These are phyloP conservation scores for Crepidotus variabilis DNA, from an alignment of 768 basidiomycete genomes.

Conservation along the genomic window DNA sequence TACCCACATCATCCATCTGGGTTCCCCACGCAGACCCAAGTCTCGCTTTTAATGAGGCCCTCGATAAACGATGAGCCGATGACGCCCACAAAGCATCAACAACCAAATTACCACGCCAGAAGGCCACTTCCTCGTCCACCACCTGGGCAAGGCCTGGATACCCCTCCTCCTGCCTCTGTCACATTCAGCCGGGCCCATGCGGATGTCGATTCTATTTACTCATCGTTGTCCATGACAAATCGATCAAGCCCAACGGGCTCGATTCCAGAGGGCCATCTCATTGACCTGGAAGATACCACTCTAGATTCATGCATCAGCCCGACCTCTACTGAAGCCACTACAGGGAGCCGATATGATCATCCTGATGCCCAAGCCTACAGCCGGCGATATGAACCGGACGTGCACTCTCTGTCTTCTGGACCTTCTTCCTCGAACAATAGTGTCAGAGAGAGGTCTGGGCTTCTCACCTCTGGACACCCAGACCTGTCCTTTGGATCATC, in stretches of 20 bases:
- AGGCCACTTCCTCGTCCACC: constrained; percentile 52
- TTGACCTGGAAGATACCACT: constrained; percentile 49
- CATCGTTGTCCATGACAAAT: constrained; percentile 12
- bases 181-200: constrained; percentile 6
- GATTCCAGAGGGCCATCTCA: constrained; percentile 49
- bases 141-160: constrained; percentile 11
- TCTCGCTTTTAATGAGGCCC: constrained; percentile 1
- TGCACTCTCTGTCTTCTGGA: constrained; percentile 13
- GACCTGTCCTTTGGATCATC: constrained; percentile 1
- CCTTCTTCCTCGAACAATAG: constrained; percentile 15
- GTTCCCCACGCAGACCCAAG: constrained; percentile 1
- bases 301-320: constrained; percentile 16
- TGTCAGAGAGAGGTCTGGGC: background rate
- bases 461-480: constrained; percentile 1
- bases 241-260: background rate
- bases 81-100: constrained; percentile 24
- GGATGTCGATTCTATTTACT: constrained; percentile 31
- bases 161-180: constrained; percentile 8
- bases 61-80: constrained; percentile 19
- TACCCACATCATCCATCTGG: background rate
- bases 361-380: constrained; percentile 15
- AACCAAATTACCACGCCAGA: constrained; percentile 42
- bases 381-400: constrained; percentile 8
- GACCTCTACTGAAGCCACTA: constrained; percentile 16
- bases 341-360: constrained; percentile 13